Percentiles rank a stretch among this genome's conserved stretches.
phyloP scores from a whole-genome alignment of 139 green algal genomes.

The Chlorella sp. region DNA sequence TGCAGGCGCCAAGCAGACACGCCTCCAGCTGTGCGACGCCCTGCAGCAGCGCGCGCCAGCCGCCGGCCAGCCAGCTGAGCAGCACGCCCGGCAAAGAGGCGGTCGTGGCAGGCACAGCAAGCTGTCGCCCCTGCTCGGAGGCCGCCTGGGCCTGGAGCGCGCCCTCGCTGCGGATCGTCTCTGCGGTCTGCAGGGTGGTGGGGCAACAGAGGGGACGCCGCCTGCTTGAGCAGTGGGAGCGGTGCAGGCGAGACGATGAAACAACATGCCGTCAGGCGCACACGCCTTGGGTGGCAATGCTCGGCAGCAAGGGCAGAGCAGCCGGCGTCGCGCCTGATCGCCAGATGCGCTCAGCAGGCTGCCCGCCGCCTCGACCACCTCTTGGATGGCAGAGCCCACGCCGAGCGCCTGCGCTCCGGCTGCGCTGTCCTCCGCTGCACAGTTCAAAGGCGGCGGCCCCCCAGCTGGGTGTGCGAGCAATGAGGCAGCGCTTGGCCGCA shows the following conservation, averaged over 20 bases:
- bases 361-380: conserved; percentile 28
- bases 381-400: conserved; percentile 4
- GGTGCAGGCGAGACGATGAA: too few species aligned
- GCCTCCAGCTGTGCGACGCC: too few species aligned
- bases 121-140: too few species aligned
- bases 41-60: too few species aligned
- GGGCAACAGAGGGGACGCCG: neutral
- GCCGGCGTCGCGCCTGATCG: conserved; percentile 5
- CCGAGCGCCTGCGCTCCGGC: neutral
- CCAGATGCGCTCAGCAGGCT: conserved; percentile 9
- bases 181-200: neutral
- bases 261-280: neutral
- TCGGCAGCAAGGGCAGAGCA: neutral
- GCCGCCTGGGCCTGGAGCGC: too few species aligned
- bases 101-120: too few species aligned
- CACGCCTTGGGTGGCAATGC: neutral
- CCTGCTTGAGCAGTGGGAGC: too few species aligned
- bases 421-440: neutral
- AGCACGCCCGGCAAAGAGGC: too few species aligned
- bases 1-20: too few species aligned
- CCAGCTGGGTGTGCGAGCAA: neutral
- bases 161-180: too few species aligned
- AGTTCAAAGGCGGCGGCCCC: neutral
- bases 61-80: too few species aligned
- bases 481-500: neutral